Percentiles rank a stretch among this genome's conserved stretches.
phyloP scores from a whole-genome alignment of 345 rosid genomes.

The Sonneratia alba region DNA sequence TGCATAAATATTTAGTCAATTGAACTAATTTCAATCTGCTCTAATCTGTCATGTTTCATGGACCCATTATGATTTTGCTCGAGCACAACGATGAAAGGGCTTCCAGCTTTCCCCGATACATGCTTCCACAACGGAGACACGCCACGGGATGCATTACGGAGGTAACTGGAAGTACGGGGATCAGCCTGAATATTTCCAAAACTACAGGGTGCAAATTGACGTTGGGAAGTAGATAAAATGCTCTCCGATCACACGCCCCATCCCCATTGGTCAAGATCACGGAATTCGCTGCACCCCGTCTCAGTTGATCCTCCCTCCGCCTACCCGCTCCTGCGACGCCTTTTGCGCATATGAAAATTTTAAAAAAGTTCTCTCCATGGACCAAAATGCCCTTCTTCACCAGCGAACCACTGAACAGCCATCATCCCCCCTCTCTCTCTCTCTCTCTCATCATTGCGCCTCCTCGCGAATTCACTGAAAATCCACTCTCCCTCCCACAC shows the following conservation, averaged over 20 bases:
- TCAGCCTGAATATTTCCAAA: too few relatives aligned
- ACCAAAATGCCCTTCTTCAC: slow-evolving; percentile 10
- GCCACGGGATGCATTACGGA: too few relatives aligned
- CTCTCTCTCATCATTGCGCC: not conserved
- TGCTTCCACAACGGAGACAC: too few relatives aligned
- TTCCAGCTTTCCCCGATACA: too few relatives aligned
- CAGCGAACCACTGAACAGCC: not conserved
- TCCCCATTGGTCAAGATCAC: not conserved
- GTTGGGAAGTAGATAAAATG: not conserved
- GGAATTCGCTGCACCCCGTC: not conserved
- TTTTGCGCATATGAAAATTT: slow-evolving; percentile 8
- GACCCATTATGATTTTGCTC: too few relatives aligned
- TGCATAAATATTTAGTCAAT: too few relatives aligned
- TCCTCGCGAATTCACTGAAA: not conserved
- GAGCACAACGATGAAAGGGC: too few relatives aligned
- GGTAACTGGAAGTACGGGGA: too few relatives aligned
- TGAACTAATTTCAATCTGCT: too few relatives aligned
- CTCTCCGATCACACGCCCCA: not conserved
- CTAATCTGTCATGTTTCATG: too few relatives aligned
- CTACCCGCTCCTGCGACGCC: not conserved
- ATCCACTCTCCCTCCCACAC: not conserved
- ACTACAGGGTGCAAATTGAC: not conserved
- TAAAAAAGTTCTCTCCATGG: not conserved
- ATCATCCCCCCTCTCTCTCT: not conserved
- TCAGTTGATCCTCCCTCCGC: not conserved